A percentile compares a stretch with the other conserved stretches of the same genome.
These are phyloP conservation scores for Rhizophlyctis rosea DNA, from an alignment of 192 early-diverging fungal genomes.

Conservation along the genomic window DNA sequence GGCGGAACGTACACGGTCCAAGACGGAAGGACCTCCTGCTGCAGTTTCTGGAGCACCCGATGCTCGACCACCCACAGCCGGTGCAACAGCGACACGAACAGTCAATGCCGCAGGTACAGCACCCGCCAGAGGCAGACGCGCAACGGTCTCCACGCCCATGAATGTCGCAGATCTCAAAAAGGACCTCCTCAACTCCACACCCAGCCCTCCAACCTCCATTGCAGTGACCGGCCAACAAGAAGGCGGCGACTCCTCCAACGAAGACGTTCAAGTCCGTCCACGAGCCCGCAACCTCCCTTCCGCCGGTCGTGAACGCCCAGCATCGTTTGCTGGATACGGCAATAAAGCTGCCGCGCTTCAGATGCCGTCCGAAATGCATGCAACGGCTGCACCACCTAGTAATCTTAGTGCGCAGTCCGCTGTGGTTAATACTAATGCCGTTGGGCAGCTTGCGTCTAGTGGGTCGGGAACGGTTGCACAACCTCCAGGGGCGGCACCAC, in stretches of 20 bases:
- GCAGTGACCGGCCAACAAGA: no score
- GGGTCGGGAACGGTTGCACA: conserved; percentile 21
- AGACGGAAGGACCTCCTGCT: conserved; percentile 12
- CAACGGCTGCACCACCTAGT: conserved; percentile 12
- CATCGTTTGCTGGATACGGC: conserved; percentile 40
- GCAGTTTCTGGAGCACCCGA: background rate
- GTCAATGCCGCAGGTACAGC: conserved; percentile 20
- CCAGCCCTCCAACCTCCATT: no score
- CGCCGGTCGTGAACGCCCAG: conserved; percentile 25
- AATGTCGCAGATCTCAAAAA: conserved; percentile 32
- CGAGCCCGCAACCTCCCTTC: conserved; percentile 20
- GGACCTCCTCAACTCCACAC: conserved; percentile 26
- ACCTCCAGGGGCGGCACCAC: no score
- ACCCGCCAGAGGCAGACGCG: conserved; percentile 15
- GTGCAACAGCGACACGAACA: background rate
- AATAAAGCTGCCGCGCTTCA: conserved; percentile 15
- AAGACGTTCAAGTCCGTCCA: conserved; percentile 18
- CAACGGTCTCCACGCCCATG: conserved; percentile 34
- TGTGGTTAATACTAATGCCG: conserved; percentile 10
- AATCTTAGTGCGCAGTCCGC: conserved; percentile 7
- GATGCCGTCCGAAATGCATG: conserved; percentile 29
- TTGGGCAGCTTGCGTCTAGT: conserved; percentile 14
- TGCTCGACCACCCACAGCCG: conserved; percentile 11
- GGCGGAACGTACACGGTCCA: conserved; percentile 5
- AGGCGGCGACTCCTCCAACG: no score